Percentiles rank a stretch among this genome's conserved stretches.
phyloP scores from a whole-genome alignment of 2,329 filamentous ascomycete genomes.

The Didymella exigua region DNA sequence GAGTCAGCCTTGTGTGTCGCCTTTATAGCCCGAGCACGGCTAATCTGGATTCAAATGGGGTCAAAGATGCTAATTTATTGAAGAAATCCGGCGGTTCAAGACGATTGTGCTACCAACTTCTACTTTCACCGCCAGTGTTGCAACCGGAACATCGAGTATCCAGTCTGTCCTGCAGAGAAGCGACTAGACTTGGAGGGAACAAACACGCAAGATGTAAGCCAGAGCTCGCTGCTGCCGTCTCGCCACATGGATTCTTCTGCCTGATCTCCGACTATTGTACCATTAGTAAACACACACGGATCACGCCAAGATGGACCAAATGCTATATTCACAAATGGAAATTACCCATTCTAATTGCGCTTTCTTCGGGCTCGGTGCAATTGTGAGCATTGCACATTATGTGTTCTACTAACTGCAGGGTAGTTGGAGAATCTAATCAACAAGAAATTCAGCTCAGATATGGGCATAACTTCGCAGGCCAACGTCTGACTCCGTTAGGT shows the following conservation, averaged over 20 bases:
- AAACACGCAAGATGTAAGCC: too few relatives aligned
- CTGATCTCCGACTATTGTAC: not conserved
- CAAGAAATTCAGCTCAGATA: constrained; percentile 23
- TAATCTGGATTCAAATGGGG: not conserved
- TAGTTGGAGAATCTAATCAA: constrained; percentile 16
- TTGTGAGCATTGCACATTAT: constrained; percentile 22
- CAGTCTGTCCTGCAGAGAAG: not conserved
- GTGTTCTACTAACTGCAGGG: constrained; percentile 16
- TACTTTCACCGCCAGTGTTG: not conserved
- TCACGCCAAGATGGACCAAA: constrained; percentile 3
- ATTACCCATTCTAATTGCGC: constrained; percentile 15
- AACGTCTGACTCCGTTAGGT: not conserved
- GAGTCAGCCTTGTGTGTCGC: not conserved
- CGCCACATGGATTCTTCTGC: not conserved
- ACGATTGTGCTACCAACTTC: not conserved
- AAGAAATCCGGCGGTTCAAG: not conserved
- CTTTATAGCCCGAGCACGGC: not conserved
- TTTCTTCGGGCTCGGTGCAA: constrained; percentile 19
- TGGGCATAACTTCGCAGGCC: not conserved
- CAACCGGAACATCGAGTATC: not conserved
- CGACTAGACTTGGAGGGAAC: not conserved
- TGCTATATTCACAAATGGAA: constrained; percentile 17
- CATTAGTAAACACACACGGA: not conserved
- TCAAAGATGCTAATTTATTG: not conserved
- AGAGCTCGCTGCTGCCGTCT: not conserved